These are phyloP conservation scores for Ophiostoma himal-ulmi DNA, from an alignment of 2,329 filamentous ascomycete species.

Conservation along the genomic window DNA sequence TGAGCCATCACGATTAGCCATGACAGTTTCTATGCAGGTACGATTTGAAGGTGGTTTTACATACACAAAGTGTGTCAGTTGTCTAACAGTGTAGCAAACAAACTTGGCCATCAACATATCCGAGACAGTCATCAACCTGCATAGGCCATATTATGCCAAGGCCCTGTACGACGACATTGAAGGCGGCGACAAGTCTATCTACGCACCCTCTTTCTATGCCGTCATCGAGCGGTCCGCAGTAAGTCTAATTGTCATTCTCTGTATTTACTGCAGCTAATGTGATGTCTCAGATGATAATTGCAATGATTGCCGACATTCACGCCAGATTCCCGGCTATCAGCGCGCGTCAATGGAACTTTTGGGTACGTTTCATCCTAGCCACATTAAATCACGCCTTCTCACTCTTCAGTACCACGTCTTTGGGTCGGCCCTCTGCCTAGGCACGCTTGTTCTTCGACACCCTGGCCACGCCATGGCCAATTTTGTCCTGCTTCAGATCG, in stretches of 20 bases:
- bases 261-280: background rate
- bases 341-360: slow-evolving; percentile 20
- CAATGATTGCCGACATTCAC: slow-evolving; percentile 18
- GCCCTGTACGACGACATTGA: slow-evolving; percentile 16
- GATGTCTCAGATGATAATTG: slow-evolving; percentile 9
- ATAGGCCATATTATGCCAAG: slow-evolving; percentile 20
- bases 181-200: slow-evolving; percentile 5
- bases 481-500: slow-evolving; percentile 19
- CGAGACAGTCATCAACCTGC: slow-evolving; percentile 20
- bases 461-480: slow-evolving; percentile 18
- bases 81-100: background rate
- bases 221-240: background rate
- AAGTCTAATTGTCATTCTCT: background rate
- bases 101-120: background rate
- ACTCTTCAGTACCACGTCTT: slow-evolving; percentile 15
- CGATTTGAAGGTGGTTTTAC: too few relatives aligned
- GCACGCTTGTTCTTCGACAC: slow-evolving; percentile 19
- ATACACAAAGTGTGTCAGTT: too few relatives aligned
- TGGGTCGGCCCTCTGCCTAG: slow-evolving; percentile 18
- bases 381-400: background rate
- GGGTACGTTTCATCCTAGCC: slow-evolving; percentile 10
- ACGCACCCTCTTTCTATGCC: slow-evolving; percentile 3
- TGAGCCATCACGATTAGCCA: background rate
- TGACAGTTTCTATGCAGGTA: background rate
- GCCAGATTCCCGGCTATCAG: slow-evolving; percentile 18